phyloP scores from a whole-genome alignment of 805 yeast species.

The Starmerella davenportii region DNA sequence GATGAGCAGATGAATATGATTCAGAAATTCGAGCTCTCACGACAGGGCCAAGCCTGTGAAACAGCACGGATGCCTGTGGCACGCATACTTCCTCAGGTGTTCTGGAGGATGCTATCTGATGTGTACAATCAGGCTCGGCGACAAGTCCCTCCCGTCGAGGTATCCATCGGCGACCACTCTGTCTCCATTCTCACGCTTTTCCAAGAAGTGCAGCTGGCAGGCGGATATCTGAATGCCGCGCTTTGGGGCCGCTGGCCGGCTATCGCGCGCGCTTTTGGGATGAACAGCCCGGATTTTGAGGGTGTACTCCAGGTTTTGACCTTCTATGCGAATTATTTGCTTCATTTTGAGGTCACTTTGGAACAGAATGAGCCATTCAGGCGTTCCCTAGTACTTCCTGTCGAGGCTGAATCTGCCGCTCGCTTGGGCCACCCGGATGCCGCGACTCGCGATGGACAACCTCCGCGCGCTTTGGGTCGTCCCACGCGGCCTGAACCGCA shows the following conservation, averaged over 20 bases:
- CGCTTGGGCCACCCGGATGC: conserved; percentile 1
- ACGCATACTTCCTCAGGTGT: conserved; percentile 8
- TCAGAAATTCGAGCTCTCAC: conserved; percentile 9
- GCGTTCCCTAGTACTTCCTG: conserved; percentile 4
- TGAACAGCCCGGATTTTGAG: conserved; percentile 4
- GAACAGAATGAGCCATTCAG: conserved; percentile 8
- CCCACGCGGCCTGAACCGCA: too few species aligned
- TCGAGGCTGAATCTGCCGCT: conserved; percentile 5
- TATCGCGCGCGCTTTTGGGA: conserved; percentile 7
- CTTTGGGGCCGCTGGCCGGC: conserved; percentile 10
- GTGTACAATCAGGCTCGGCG: conserved; percentile 8
- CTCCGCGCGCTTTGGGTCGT: too few species aligned
- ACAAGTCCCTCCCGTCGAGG: conserved; percentile 6
- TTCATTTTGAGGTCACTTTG: conserved; percentile 14
- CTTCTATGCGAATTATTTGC: conserved; percentile 12
- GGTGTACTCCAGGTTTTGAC: conserved; percentile 8
- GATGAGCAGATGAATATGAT: conserved; percentile 10
- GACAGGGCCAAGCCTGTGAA: conserved; percentile 3
- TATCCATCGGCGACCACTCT: conserved; percentile 4
- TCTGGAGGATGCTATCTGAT: conserved; percentile 10
- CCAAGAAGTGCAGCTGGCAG: conserved; percentile 10
- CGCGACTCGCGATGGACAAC: too few species aligned
- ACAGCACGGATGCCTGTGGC: conserved; percentile 7
- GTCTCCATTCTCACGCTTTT: conserved; percentile 10
- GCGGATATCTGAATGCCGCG: conserved; percentile 11